These are phyloP conservation scores for Malassezia cuniculi DNA, from an alignment of 1,284 basidiomycete genomes.

Conservation along the genomic window DNA sequence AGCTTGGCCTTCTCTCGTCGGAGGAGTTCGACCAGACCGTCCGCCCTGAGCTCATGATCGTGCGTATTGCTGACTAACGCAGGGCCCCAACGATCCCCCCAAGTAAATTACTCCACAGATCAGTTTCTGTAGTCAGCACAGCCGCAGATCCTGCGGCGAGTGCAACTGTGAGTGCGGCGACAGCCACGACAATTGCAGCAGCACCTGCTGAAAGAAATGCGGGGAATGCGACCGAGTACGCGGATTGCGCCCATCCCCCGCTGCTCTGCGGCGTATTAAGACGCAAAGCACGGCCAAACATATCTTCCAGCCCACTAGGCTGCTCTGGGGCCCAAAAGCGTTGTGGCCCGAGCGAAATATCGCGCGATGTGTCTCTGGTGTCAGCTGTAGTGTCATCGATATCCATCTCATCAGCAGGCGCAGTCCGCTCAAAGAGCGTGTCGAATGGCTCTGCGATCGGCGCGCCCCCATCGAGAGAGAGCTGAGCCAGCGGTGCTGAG, in stretches of 20 bases:
- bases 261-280: too few relatives aligned
- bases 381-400: conserved; percentile 1
- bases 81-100: conserved; percentile 32
- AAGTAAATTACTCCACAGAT: conserved; percentile 8
- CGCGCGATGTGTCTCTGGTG: conserved; percentile 4
- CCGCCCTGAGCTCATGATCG: conserved; percentile 61
- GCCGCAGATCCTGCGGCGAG: too few relatives aligned
- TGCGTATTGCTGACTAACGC: too few relatives aligned
- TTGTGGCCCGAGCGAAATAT: conserved; percentile 26
- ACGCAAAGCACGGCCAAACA: conserved; percentile 20
- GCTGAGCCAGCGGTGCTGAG: too few relatives aligned
- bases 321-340: conserved; percentile 23
- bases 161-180: too few relatives aligned
- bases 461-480: too few relatives aligned
- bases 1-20: conserved; percentile 68
- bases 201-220: too few relatives aligned
- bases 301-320: conserved; percentile 31
- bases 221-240: too few relatives aligned
- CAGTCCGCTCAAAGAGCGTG: neutral
- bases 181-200: too few relatives aligned
- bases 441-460: conserved; percentile 2
- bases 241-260: too few relatives aligned
- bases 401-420: conserved; percentile 1
- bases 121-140: too few relatives aligned
- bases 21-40: conserved; percentile 95